phyloP scores from a whole-genome alignment of 805 yeast genomes.

The Phaffomyces thermotolerans region DNA sequence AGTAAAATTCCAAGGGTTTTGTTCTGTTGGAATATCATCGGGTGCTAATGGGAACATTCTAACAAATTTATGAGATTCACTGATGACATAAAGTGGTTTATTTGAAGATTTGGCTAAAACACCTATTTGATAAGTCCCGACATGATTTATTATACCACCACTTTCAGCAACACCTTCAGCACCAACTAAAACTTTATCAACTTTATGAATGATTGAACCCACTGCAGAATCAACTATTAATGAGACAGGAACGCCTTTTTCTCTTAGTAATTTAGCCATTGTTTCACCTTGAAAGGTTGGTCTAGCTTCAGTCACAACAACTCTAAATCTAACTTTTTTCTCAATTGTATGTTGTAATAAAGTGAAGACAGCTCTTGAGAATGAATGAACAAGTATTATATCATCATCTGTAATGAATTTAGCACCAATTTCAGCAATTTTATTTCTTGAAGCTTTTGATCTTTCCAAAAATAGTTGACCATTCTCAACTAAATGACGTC shows the following conservation, averaged over 20 bases:
- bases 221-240: slow-evolving; percentile 90
- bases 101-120: slow-evolving; percentile 84
- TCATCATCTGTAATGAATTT: slow-evolving; percentile 93
- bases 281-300: slow-evolving; percentile 70
- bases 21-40: slow-evolving; percentile 71
- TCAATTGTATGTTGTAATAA: slow-evolving; percentile 69
- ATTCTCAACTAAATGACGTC: slow-evolving; percentile 80
- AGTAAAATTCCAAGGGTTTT: slow-evolving; percentile 40
- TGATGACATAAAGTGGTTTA: slow-evolving; percentile 89
- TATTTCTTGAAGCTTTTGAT: slow-evolving; percentile 83
- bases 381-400: slow-evolving; percentile 81
- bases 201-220: slow-evolving; percentile 84
- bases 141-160: slow-evolving; percentile 94
- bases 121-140: slow-evolving; percentile 93
- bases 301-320: slow-evolving; percentile 87
- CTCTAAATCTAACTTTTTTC: slow-evolving; percentile 77
- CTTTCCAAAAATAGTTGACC: slow-evolving; percentile 88
- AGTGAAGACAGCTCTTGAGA: slow-evolving; percentile 81
- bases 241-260: slow-evolving; percentile 76
- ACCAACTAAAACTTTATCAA: slow-evolving; percentile 91
- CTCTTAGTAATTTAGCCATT: slow-evolving; percentile 62
- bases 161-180: slow-evolving; percentile 99
- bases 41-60: slow-evolving; percentile 93
- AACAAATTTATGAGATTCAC: slow-evolving; percentile 94
- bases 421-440: slow-evolving; percentile 80